Base-by-base conservation (phyloP, 2,329 filamentous ascomycete species). In the Nigrospora sphaerica region DNA sequence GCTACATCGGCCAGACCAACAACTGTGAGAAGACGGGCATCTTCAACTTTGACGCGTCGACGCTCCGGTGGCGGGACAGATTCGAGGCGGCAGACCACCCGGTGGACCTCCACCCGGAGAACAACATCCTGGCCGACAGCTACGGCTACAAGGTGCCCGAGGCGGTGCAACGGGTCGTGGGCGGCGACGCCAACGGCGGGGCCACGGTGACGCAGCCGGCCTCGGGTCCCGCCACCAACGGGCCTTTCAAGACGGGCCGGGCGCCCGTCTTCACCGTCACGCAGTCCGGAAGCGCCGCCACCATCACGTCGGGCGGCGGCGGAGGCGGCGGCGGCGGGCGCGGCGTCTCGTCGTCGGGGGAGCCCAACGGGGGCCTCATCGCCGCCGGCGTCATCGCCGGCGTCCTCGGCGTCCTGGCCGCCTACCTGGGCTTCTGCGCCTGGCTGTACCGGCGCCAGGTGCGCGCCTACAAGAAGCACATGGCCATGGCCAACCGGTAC, bases 401-500 rank as follows among this genome's bases (percentile, higher is more conserved):
- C n/a, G 57, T 83, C 4, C 72, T 86, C 5, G 78, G 79, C 41
- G 55, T 85, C 16, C 57, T 81, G 0, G 82, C 81, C 2, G 66
- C 69, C 2, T 88, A 87, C 60, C 74, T 87, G 12, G 82, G 80
- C 39, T 88, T 85, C 69, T 86, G 83, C 64, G 75, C 78, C 16
- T 88, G 82, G 78, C 68, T 90, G 9, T 89, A 89, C 69, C 75
- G 84, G 28, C 81, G 82, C 42, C 85, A 86, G 61, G 75, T 89
- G 14, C 64, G 69, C 31, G 76, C 86, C 11, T 90, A 88, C 71
- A 83, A 84, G 63, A 71, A 76, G 32, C 85, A 89, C 59, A 76
- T 86, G 32, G 79, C 81, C 1, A 77, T 84, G 56, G 70, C 77
- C 2, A 83, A 87, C 57, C 72, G 76, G 4, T 77, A 79, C 43